Evolutionary conservation across 495 filamentous ascomycete genomes (phyloP).

Genomic region (Tuber aestivum): DNA sequence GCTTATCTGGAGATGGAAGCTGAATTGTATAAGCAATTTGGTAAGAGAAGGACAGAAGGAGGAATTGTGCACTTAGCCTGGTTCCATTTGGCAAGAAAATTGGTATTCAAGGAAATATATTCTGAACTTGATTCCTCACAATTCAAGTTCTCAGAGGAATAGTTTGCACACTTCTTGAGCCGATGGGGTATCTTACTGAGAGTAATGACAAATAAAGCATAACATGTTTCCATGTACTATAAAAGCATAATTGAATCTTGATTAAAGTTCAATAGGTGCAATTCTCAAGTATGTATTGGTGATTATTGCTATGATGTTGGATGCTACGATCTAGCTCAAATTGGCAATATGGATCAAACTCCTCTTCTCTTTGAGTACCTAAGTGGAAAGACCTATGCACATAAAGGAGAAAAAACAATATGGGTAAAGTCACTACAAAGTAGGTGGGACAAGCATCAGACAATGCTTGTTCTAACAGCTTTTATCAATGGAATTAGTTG

Average conservation of each 20-base stretch:
- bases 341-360: too few species aligned
- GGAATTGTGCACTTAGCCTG: neutral
- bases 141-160: neutral
- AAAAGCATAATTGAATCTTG: neutral
- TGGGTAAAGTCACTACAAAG: neutral
- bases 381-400: neutral
- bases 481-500: neutral
- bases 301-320: neutral
- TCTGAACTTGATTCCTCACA: neutral
- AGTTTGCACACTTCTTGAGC: neutral
- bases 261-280: neutral
- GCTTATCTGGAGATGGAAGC: neutral
- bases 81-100: neutral
- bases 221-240: neutral
- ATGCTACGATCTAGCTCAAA: neutral
- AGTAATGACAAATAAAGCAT: neutral
- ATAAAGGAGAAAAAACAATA: constrained; percentile 1
- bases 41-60: fast-evolving
- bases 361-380: constrained; percentile 18
- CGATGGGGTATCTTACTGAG: neutral
- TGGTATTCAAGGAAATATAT: neutral
- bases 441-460: constrained; percentile 13
- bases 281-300: neutral
- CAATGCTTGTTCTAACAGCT: neutral
- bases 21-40: neutral